phyloP scores from a whole-genome alignment of 2,329 filamentous ascomycete genomes.

The Beauveria australis region DNA sequence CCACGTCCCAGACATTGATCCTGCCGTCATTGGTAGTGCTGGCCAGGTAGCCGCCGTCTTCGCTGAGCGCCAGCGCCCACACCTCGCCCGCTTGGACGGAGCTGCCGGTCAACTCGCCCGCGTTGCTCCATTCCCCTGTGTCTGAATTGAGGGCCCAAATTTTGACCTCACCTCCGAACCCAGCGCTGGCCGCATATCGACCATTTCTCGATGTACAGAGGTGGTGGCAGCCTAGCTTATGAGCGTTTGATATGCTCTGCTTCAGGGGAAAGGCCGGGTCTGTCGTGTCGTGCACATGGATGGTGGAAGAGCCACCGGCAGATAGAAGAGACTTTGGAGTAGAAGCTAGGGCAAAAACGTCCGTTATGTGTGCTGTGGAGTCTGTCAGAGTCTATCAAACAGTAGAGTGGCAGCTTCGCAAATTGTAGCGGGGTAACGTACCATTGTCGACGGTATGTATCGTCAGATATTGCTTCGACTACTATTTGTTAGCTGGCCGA shows the following conservation, averaged over 20 bases:
- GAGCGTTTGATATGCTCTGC: constrained; percentile 72
- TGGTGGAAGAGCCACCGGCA: constrained; percentile 72
- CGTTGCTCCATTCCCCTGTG: constrained; percentile 42
- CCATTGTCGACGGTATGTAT: constrained; percentile 84
- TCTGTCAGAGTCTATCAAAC: constrained; percentile 15
- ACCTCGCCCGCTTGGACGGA: constrained; percentile 58
- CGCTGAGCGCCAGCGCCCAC: constrained; percentile 83
- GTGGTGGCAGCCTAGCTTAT: constrained; percentile 88
- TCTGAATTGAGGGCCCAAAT: constrained; percentile 63
- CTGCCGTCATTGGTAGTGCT: constrained; percentile 80
- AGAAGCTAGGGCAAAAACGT: constrained; percentile 76
- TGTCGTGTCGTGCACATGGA: constrained; percentile 71
- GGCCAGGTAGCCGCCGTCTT: constrained; percentile 77
- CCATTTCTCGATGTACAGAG: constrained; percentile 64
- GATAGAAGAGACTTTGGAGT: constrained; percentile 70
- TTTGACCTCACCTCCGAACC: constrained; percentile 83
- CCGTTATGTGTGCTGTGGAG: constrained; percentile 63
- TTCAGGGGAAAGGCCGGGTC: constrained; percentile 64
- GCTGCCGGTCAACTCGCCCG: constrained; percentile 32
- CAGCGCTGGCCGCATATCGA: constrained; percentile 67
- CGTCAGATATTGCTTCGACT: constrained; percentile 99
- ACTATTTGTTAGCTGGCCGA: neutral
- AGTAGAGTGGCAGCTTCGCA: constrained; percentile 17
- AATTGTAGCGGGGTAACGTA: constrained; percentile 30
- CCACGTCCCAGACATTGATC: constrained; percentile 79